Percentiles rank a stretch among this genome's conserved stretches.
Conservation (phyloP, 805 yeast genomes). For the Diddensiella santjacobensis region DNA sequence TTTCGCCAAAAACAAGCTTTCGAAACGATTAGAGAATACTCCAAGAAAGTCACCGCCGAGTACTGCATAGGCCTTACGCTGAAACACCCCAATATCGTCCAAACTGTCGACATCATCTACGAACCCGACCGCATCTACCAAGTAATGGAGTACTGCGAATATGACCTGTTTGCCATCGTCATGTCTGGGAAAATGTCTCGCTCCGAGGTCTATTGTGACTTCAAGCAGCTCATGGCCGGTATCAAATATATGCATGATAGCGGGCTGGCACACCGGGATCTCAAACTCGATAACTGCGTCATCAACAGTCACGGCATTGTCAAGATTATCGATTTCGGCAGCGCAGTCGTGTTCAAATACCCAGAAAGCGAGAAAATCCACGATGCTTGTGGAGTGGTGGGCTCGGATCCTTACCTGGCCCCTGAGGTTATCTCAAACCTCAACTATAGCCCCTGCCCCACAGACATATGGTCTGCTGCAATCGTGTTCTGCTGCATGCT, state of each 20-base stretch:
- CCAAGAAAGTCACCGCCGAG: slow-evolving; percentile 89
- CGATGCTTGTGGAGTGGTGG: slow-evolving; percentile 81
- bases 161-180: slow-evolving; percentile 87
- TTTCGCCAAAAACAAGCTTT: slow-evolving; percentile 71
- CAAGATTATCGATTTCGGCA: slow-evolving; percentile 88
- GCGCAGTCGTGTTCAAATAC: slow-evolving; percentile 86
- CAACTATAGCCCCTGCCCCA: slow-evolving; percentile 87
- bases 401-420: slow-evolving; percentile 85
- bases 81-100: slow-evolving; percentile 84
- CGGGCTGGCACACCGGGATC: slow-evolving; percentile 88
- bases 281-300: slow-evolving; percentile 90
- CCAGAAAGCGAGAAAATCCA: slow-evolving; percentile 72
- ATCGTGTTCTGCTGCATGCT: slow-evolving; percentile 91
- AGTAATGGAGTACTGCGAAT: slow-evolving; percentile 93
- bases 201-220: slow-evolving; percentile 81
- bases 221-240: slow-evolving; percentile 80
- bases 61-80: slow-evolving; percentile 90
- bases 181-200: slow-evolving; percentile 86
- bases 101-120: slow-evolving; percentile 86
- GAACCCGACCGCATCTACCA: slow-evolving; percentile 84
- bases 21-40: slow-evolving; percentile 80
- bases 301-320: slow-evolving; percentile 78
- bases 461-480: slow-evolving; percentile 91
- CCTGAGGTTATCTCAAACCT: slow-evolving; percentile 85
- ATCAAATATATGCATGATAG: slow-evolving; percentile 73